Evolutionary conservation across 257 asterid genomes (phyloP).

Genomic region (Gardenia jasminoides): DNA sequence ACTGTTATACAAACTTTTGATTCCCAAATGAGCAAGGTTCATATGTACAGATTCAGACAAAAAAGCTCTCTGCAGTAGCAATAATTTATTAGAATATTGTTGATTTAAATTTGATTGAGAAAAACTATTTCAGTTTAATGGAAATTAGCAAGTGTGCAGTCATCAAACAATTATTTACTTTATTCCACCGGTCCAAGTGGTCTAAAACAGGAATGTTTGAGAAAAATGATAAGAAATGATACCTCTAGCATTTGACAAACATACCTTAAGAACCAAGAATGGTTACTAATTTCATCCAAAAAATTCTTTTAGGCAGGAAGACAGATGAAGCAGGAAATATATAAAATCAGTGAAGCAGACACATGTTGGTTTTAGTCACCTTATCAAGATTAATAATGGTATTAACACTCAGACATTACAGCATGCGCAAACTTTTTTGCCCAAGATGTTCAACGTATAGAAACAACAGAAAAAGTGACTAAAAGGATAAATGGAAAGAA

Average conservation of each 20-base stretch:
- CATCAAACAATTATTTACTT: neutral
- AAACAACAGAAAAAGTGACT: neutral
- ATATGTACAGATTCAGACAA: neutral
- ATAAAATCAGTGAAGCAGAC: neutral
- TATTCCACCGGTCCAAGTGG: neutral
- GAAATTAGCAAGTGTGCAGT: neutral
- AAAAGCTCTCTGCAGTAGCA: neutral
- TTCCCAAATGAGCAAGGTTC: neutral
- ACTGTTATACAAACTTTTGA: neutral
- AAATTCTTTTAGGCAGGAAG: neutral
- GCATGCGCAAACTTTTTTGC: neutral
- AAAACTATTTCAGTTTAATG: neutral
- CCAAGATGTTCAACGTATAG: neutral
- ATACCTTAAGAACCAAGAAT: too few relatives aligned
- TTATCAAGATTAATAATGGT: neutral
- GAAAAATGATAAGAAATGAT: neutral
- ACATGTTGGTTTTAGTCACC: neutral
- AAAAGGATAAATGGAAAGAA: too few relatives aligned
- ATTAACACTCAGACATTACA: neutral
- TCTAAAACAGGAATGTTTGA: neutral
- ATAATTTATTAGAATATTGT: too few relatives aligned
- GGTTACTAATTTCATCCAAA: neutral
- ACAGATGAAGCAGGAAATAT: neutral
- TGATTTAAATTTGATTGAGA: too few relatives aligned
- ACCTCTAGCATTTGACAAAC: neutral